Percentiles rank a stretch among this genome's conserved stretches.
Evolutionary conservation across 352 stramenopile species (phyloP).

Genomic region (Phytophthora parvispora): DNA sequence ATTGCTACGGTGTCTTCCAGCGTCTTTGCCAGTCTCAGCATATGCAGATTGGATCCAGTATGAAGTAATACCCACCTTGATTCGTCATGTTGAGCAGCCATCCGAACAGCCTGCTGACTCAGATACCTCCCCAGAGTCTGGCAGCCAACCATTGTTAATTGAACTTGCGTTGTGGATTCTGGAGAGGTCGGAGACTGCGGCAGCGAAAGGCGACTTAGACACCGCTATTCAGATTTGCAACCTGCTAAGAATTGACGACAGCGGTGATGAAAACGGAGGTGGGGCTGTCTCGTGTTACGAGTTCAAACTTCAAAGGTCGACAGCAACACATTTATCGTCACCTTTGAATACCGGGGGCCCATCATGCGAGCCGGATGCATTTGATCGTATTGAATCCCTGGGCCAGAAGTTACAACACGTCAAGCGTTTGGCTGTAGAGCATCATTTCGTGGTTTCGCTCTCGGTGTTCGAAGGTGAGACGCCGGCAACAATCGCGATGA

Average conservation of each 20-base stretch:
- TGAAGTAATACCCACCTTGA: constrained; percentile 62
- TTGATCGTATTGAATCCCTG: constrained; percentile 45
- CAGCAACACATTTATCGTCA: neutral
- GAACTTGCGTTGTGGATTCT: constrained; percentile 46
- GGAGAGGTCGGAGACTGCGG: constrained; percentile 34
- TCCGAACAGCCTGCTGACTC: neutral
- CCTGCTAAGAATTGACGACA: constrained; percentile 25
- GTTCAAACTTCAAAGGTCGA: constrained; percentile 30
- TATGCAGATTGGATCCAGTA: constrained; percentile 66
- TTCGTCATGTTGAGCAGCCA: constrained; percentile 31
- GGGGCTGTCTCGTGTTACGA: constrained; percentile 25
- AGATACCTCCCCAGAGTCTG: neutral
- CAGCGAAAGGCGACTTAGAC: constrained; percentile 35
- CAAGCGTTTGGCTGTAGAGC: constrained; percentile 47
- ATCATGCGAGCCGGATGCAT: constrained; percentile 1
- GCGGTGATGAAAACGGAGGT: neutral
- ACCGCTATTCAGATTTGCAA: constrained; percentile 43
- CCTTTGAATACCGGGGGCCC: neutral
- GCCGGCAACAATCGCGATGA: constrained; percentile 75
- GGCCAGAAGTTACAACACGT: constrained; percentile 62
- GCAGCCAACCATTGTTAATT: constrained; percentile 19
- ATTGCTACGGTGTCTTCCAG: constrained; percentile 48
- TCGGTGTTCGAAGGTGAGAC: constrained; percentile 68
- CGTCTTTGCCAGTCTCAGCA: constrained; percentile 46
- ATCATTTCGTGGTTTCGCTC: constrained; percentile 72